These are phyloP conservation scores for Hibiscus tridactylites DNA, from an alignment of 345 rosid genomes.

Conservation along the genomic window DNA sequence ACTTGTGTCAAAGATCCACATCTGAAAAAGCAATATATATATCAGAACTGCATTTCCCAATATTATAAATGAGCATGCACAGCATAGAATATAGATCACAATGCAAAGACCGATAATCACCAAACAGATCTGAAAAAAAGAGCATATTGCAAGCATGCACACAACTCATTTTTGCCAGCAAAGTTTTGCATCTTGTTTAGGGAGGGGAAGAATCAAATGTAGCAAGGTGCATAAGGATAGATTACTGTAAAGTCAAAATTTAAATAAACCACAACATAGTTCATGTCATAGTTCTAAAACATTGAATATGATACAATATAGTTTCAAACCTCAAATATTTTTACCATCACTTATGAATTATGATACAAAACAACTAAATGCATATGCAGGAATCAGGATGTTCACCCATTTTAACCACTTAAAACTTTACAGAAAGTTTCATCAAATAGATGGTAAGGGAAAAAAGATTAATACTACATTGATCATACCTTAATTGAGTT, in stretches of 20 bases:
- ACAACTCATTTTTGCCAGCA: neutral
- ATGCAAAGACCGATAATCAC: neutral
- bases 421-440: neutral
- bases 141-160: neutral
- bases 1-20: slow-evolving; percentile 96
- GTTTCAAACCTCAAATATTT: neutral
- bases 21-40: slow-evolving; percentile 26
- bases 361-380: neutral
- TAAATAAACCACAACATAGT: neutral
- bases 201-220: neutral
- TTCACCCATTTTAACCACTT: neutral
- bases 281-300: neutral
- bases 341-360: neutral
- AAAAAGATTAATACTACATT: neutral
- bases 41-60: neutral
- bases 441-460: neutral
- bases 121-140: neutral
- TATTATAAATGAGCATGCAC: neutral
- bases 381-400: neutral
- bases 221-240: neutral
- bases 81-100: neutral
- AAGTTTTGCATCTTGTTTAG: neutral
- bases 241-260: neutral
- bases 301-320: neutral
- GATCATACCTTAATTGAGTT: slow-evolving; percentile 80